Evolutionary conservation across 2,329 filamentous ascomycete genomes (phyloP), one percentile per base, ranked within the genome.

Genomic region (Sporothrix phasma): DNA sequence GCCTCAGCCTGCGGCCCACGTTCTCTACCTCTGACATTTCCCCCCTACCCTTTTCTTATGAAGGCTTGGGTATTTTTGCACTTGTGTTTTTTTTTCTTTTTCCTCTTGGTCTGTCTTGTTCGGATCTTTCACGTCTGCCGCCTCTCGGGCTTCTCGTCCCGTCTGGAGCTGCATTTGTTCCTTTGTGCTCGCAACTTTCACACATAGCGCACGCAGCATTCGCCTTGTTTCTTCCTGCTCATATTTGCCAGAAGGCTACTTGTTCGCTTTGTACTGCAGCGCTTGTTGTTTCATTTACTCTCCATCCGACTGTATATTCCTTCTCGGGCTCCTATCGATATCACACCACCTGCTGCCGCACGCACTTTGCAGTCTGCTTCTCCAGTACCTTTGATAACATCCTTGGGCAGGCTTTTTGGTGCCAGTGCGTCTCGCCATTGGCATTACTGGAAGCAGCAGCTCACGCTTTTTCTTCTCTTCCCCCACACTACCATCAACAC

Each of bases 361-460:
- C 41, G 11, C 53, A 29, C 53, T 29, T 46, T 19, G 29, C 58
- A 19, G n/a, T 45, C 11, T 19, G 29, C n/a, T 7, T 39, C 43
- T 61, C 29, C 58, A 47, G 37, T 19, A 59, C 7, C 56, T n/a
- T 61, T 45, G 34, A 64, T 62, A 62, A 66, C 19, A 66, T 66
- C 65, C 65, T 66, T 64, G 64, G 65, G 65, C 65, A 66, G 59
- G 59, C 45, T 41, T 65, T 62, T 60, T n/a, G 24, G 39, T 31
- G 22, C 56, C 56, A 31, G n/a, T 17, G 24, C 62, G 31, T 26
- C 60, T 62, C 41, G 41, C 62, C 59, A 62, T 43, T 29, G 47
- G 29, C 37, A 39, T 46, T 46, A 10, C 60, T 41, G 17, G 19
- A 19, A 5, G 26, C 59, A 39, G 43, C 45, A 39, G 46, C 60